A percentile compares a stretch with the other conserved stretches of the same genome.
These are phyloP conservation scores for Plenodomus tracheiphilus DNA, from an alignment of 2,329 filamentous ascomycete genomes.

Conservation along the genomic window DNA sequence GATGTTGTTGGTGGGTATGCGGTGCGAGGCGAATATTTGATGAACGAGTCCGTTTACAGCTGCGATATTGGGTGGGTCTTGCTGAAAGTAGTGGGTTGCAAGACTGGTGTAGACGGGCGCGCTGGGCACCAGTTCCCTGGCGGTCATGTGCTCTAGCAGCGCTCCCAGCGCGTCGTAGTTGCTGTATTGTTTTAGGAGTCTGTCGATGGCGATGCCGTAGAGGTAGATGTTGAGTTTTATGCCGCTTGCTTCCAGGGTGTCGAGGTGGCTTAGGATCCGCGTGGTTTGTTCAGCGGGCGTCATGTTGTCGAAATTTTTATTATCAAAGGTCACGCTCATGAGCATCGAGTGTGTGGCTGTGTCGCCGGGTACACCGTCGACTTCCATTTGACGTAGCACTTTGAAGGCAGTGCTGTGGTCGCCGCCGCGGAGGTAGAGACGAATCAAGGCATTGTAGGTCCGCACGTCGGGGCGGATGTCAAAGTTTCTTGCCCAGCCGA, in stretches of 20 bases:
- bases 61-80: slow-evolving; percentile 60
- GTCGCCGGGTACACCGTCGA: slow-evolving; percentile 60
- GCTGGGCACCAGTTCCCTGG: slow-evolving; percentile 57
- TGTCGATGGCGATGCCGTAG: slow-evolving; percentile 72
- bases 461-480: slow-evolving; percentile 52
- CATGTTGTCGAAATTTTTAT: slow-evolving; percentile 49
- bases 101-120: slow-evolving; percentile 76
- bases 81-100: slow-evolving; percentile 66
- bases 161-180: slow-evolving; percentile 59
- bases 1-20: slow-evolving; percentile 53
- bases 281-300: slow-evolving; percentile 55
- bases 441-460: slow-evolving; percentile 72
- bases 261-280: slow-evolving; percentile 59
- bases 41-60: slow-evolving; percentile 64
- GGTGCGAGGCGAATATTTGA: slow-evolving; percentile 42
- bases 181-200: slow-evolving; percentile 56
- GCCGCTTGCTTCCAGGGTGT: slow-evolving; percentile 58
- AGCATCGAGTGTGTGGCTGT: slow-evolving; percentile 74
- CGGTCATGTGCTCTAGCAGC: slow-evolving; percentile 66
- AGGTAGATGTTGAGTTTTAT: slow-evolving; percentile 64
- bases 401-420: slow-evolving; percentile 53
- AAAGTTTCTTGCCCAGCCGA: slow-evolving; percentile 49
- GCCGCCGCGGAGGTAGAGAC: slow-evolving; percentile 58
- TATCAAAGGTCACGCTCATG: slow-evolving; percentile 62
- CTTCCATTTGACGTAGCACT: slow-evolving; percentile 64